A percentile compares a stretch with the other conserved stretches of the same genome.
Evolutionary conservation across 2,329 filamentous ascomycete species (phyloP).

Genomic region (Elsinoe fawcettii): DNA sequence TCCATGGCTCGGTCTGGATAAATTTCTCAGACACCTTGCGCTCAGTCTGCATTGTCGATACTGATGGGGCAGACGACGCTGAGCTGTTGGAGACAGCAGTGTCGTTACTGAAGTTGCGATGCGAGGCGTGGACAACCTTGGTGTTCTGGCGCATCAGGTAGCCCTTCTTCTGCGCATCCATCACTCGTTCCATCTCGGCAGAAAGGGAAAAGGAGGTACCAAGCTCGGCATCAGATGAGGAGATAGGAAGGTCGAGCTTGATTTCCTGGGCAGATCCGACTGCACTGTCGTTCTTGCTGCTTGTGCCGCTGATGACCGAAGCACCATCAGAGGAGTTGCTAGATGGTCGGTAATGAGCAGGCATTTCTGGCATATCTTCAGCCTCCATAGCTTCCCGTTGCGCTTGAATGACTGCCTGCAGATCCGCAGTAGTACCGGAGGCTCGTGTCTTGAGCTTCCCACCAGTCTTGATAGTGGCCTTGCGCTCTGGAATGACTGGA

Average conservation of each 20-base stretch:
- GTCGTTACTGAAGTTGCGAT: conserved; percentile 49
- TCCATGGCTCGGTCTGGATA: conserved; percentile 97
- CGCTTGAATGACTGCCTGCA: conserved; percentile 70
- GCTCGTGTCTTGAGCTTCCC: conserved; percentile 82
- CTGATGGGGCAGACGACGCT: conserved; percentile 2
- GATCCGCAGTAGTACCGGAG: conserved; percentile 78
- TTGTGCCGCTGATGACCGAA: conserved; percentile 21
- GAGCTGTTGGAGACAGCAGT: conserved; percentile 15
- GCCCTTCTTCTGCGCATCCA: conserved; percentile 96
- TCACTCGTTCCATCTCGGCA: conserved; percentile 87
- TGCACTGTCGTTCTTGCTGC: conserved; percentile 26
- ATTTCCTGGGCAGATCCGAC: conserved; percentile 22
- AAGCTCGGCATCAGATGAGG: conserved; percentile 58
- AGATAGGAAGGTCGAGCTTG: conserved; percentile 66
- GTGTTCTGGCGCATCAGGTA: conserved; percentile 99
- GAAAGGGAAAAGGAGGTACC: conserved; percentile 82
- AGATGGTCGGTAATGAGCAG: conserved; percentile 25
- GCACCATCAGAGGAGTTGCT: conserved; percentile 16
- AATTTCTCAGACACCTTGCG: conserved; percentile 73
- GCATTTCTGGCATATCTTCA: conserved; percentile 46
- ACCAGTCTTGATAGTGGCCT: conserved; percentile 80
- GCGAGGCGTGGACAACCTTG: conserved; percentile 88
- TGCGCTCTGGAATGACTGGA: conserved; percentile 65
- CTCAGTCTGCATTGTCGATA: conserved; percentile 26
- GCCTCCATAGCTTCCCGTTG: conserved; percentile 65